Percentiles rank a stretch among this genome's conserved stretches.
phyloP scores from a whole-genome alignment of 2,329 filamentous ascomycete species.

The Colletotrichum sp. region DNA sequence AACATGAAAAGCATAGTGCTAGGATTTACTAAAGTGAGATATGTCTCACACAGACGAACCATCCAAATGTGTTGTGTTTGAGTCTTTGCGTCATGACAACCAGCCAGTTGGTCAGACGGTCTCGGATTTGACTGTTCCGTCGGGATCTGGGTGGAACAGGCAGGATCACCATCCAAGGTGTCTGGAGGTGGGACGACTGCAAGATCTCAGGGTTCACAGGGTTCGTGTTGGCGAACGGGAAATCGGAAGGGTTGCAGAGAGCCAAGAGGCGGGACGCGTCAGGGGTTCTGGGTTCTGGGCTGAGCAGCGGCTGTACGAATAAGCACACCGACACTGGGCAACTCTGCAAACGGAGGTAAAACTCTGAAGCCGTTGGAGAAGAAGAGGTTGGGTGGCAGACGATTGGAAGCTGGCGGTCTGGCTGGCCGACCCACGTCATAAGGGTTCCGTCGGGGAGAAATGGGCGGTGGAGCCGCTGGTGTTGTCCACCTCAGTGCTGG shows the following conservation, averaged over 20 bases:
- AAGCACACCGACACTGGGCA: neutral
- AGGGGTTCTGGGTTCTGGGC: neutral
- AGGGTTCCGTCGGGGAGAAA: neutral
- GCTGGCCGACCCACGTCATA: conserved; percentile 5
- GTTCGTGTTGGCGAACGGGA: neutral
- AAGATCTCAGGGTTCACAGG: neutral
- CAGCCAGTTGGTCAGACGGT: neutral
- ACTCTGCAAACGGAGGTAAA: neutral
- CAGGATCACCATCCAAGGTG: neutral
- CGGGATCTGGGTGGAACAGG: neutral
- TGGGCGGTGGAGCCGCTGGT: neutral
- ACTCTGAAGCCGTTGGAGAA: neutral
- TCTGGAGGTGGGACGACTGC: neutral
- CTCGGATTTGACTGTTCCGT: neutral
- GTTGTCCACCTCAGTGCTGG: neutral
- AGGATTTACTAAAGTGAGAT: neutral
- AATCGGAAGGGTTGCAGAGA: neutral
- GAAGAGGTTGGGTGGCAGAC: neutral
- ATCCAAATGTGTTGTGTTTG: neutral
- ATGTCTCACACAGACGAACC: neutral
- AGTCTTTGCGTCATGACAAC: neutral
- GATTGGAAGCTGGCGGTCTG: neutral
- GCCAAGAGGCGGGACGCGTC: neutral
- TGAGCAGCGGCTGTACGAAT: neutral
- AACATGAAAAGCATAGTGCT: neutral